phyloP scores from a whole-genome alignment of 306 rosid genomes.

The Castanea sativa region DNA sequence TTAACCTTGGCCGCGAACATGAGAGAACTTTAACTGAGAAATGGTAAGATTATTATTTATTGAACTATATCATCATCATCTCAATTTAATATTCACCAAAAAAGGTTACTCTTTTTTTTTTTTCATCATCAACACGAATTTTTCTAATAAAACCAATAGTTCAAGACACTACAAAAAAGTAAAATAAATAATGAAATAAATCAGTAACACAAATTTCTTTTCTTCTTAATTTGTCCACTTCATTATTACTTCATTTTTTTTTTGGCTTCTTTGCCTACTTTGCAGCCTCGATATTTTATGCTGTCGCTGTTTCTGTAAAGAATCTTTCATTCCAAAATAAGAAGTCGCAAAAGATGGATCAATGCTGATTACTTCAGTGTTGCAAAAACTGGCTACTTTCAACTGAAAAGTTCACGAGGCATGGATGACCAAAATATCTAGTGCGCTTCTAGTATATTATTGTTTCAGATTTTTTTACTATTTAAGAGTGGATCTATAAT shows the following conservation, averaged over 20 bases:
- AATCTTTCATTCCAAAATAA: neutral
- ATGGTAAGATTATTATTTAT: neutral
- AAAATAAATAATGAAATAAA: too few relatives aligned
- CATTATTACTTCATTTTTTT: neutral
- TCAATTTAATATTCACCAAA: neutral
- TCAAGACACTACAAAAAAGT: neutral
- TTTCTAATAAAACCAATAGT: neutral
- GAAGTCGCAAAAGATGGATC: neutral
- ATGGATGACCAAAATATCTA: neutral
- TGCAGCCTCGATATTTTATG: neutral
- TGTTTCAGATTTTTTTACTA: neutral
- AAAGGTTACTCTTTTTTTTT: neutral
- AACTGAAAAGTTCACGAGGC: neutral
- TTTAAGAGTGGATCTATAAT: neutral
- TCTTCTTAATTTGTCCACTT: neutral
- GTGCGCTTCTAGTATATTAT: neutral
- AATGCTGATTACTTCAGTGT: neutral
- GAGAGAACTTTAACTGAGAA: neutral
- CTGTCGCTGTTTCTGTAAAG: neutral
- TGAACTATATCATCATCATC: neutral
- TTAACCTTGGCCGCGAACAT: neutral
- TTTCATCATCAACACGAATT: neutral
- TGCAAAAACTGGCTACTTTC: neutral
- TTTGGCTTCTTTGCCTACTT: neutral
- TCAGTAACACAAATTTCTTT: too few relatives aligned